Evolutionary conservation across 1,284 basidiomycete genomes (phyloP).

Genomic region (Anthracocystis setariae): DNA sequence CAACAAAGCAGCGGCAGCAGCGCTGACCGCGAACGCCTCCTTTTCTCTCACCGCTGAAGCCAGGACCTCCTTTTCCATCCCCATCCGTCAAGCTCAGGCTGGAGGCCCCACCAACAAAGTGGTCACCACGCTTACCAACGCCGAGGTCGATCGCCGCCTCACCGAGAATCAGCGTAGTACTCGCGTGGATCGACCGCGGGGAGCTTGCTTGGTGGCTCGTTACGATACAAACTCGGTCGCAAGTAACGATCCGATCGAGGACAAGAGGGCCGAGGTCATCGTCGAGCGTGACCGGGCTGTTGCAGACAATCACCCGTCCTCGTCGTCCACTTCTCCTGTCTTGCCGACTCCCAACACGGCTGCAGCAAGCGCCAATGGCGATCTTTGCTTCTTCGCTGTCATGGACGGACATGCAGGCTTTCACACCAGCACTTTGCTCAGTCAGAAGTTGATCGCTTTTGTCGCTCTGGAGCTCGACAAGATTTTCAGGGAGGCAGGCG

Average conservation of each 20-base stretch:
- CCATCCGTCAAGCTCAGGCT: constrained; percentile 44
- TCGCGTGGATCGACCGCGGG: constrained; percentile 55
- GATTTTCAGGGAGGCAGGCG: constrained; percentile 69
- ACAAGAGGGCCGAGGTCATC: constrained; percentile 64
- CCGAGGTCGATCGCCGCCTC: constrained; percentile 62
- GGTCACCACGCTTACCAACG: constrained; percentile 57
- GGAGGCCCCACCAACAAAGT: constrained; percentile 54
- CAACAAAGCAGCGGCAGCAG: constrained; percentile 34
- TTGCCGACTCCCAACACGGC: constrained; percentile 26
- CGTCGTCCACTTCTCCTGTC: constrained; percentile 16
- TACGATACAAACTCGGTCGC: constrained; percentile 66
- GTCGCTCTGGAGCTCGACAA: constrained; percentile 80
- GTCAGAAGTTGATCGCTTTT: constrained; percentile 84
- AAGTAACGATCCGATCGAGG: constrained; percentile 65
- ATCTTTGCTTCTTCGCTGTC: constrained; percentile 77
- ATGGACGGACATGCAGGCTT: constrained; percentile 92
- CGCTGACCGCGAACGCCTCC: constrained; percentile 36
- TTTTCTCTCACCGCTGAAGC: constrained; percentile 51
- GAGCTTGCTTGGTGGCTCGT: constrained; percentile 61
- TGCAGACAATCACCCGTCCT: constrained; percentile 24
- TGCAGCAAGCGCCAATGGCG: constrained; percentile 43
- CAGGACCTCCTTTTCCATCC: constrained; percentile 59
- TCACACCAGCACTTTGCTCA: constrained; percentile 85
- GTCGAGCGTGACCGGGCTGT: constrained; percentile 63
- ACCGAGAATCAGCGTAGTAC: constrained; percentile 61